phyloP scores from a whole-genome alignment of 805 yeast species.

The Ogataea populi-albae region DNA sequence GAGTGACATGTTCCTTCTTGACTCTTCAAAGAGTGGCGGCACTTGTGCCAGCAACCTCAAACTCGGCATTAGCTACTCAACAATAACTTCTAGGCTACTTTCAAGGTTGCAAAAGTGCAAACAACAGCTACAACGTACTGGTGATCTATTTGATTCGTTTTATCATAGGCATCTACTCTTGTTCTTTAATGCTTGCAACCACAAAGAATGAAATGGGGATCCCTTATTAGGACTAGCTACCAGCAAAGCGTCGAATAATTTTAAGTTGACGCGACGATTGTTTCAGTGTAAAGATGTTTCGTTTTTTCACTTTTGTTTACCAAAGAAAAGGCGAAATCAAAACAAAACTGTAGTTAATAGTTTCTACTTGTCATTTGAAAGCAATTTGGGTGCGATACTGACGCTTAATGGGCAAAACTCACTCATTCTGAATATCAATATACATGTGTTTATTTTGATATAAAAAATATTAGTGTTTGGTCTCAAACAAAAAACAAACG shows the following conservation, averaged over 20 bases:
- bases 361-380: too few species aligned
- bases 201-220: neutral
- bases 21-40: neutral
- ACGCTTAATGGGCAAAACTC: too few species aligned
- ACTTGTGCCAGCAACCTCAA: neutral
- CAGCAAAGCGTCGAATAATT: too few species aligned
- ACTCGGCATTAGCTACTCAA: slow-evolving; percentile 3
- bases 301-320: slow-evolving; percentile 7
- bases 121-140: neutral
- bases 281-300: neutral
- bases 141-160: slow-evolving; percentile 8
- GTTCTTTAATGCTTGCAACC: slow-evolving; percentile 16
- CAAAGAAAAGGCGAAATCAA: slow-evolving; percentile 5
- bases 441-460: too few species aligned
- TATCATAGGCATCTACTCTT: slow-evolving; percentile 15
- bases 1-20: slow-evolving; percentile 3
- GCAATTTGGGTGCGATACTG: too few species aligned
- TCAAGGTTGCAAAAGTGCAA: slow-evolving; percentile 1
- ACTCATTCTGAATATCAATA: too few species aligned
- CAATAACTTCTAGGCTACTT: neutral
- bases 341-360: too few species aligned
- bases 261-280: slow-evolving; percentile 7
- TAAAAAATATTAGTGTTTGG: too few species aligned
- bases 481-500: too few species aligned
- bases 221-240: slow-evolving; percentile 1